Base-by-base conservation (phyloP, 2,329 filamentous ascomycete genomes). In the Curvularia spicifera region DNA sequence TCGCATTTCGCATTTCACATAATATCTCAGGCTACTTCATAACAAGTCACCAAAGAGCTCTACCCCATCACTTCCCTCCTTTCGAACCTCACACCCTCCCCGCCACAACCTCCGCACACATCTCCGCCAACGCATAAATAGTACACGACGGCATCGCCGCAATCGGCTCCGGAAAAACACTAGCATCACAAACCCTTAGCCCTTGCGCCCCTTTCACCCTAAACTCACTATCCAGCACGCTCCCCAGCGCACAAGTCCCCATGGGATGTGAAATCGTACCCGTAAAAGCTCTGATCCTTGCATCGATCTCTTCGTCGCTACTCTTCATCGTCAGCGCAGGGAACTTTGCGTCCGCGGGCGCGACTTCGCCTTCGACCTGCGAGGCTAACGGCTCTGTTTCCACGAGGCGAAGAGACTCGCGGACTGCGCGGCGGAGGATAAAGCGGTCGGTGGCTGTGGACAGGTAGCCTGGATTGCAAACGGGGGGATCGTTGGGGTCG, bases 241-340 rank as follows among this genome's bases (percentile, higher is more conserved):
- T 58, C 3, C 67, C 67, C 49, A 70, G 42, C 9, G 65, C 66
- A 46, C 61, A 67, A 10, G 63, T 68, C 0, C 68, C 66, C 48
- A 60, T 62, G 0, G 66, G 56, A 61, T 61, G 65, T 5, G 40
- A 18, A 22, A 65, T 57, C 6, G 60, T 62, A 4, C 33, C 51
- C 26, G 43, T 39, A 51, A 45, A 52, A 28, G 28, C 45, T 26
- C 53, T 39, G 18, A 71, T 56, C 44, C 69, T 53, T 13, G 43
- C 59, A 54, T 72, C 69, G 26, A 73, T 69, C n/a, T 70, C 71
- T 3, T 61, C 62, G 53, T 73, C 70, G 1, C 62, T 55, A 40
- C 64, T 67, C n/a, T 48, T 26, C 4, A 15, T 51, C 18, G 49
- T 65, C 45, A 66, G 43, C 2, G 42, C 57, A 15, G 44, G 55